Conservation (phyloP, 2,329 filamentous ascomycete genomes). For the Ceratocystis ficicola region DNA sequence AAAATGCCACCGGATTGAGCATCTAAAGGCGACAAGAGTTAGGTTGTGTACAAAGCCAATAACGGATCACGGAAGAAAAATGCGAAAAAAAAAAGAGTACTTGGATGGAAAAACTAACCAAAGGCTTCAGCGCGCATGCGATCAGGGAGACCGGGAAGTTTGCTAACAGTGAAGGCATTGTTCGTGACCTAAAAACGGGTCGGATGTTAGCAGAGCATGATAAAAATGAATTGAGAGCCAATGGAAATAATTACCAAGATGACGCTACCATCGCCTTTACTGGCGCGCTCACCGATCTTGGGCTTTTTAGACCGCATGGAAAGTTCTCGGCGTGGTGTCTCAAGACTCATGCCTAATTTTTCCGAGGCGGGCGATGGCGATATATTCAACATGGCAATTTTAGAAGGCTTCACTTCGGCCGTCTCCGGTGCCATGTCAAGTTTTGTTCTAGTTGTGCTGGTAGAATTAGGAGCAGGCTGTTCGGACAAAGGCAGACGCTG, state of each 20-base stretch:
- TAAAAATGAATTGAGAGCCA: background rate
- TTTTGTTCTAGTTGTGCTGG: background rate
- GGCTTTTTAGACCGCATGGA: slow-evolving; percentile 50
- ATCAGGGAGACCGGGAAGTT: slow-evolving; percentile 70
- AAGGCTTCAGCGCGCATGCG: slow-evolving; percentile 54
- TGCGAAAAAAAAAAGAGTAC: slow-evolving; percentile 20
- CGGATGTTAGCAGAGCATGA: background rate
- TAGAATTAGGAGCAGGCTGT: slow-evolving; percentile 27
- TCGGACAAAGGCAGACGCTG: slow-evolving; percentile 47
- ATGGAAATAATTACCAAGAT: slow-evolving; percentile 41
- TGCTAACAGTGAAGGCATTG: slow-evolving; percentile 72
- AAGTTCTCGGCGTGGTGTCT: slow-evolving; percentile 37
- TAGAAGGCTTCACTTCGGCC: slow-evolving; percentile 45
- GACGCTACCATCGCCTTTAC: slow-evolving; percentile 55
- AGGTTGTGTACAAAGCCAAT: background rate
- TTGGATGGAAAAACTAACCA: slow-evolving; percentile 39
- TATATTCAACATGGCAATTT: slow-evolving; percentile 34
- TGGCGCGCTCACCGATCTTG: slow-evolving; percentile 49
- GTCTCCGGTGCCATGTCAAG: slow-evolving; percentile 42
- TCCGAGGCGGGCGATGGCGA: slow-evolving; percentile 14
- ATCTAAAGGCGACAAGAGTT: slow-evolving; percentile 32
- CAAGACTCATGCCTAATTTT: slow-evolving; percentile 37
- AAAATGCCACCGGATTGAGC: slow-evolving; percentile 55
- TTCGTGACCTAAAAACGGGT: slow-evolving; percentile 56
- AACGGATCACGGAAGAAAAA: background rate